These are phyloP conservation scores for Reutealis trisperma DNA, from an alignment of 345 rosid species.

Conservation along the genomic window DNA sequence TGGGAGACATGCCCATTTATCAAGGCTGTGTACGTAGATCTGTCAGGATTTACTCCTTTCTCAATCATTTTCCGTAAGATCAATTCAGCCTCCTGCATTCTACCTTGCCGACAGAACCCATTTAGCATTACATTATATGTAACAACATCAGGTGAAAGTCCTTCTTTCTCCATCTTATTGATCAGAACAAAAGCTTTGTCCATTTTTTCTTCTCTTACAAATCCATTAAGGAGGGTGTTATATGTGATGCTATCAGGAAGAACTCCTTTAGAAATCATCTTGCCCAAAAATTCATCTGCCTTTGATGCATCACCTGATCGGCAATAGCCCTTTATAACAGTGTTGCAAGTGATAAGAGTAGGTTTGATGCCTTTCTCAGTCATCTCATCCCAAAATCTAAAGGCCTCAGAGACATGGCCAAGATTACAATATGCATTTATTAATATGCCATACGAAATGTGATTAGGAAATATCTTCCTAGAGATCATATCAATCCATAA, in stretches of 20 bases:
- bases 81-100: conserved; percentile 72
- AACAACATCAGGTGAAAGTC: conserved; percentile 54
- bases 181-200: conserved; percentile 57
- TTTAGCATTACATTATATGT: conserved; percentile 63
- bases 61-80: conserved; percentile 63
- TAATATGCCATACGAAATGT: conserved; percentile 63
- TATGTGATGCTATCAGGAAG: conserved; percentile 59
- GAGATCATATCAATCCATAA: conserved; percentile 65
- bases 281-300: conserved; percentile 59
- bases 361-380: conserved; percentile 54
- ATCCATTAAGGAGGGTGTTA: conserved; percentile 71
- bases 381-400: conserved; percentile 83
- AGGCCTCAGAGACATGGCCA: conserved; percentile 56
- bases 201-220: conserved; percentile 68
- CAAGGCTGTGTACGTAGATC: conserved; percentile 61
- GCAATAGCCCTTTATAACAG: conserved; percentile 70
- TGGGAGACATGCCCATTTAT: conserved; percentile 76
- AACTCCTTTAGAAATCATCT: conserved; percentile 61
- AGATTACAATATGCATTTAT: conserved; percentile 66
- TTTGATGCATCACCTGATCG: conserved; percentile 60
- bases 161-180: conserved; percentile 63
- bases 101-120: conserved; percentile 74
- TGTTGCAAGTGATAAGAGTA: conserved; percentile 62
- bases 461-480: conserved; percentile 49
- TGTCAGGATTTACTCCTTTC: conserved; percentile 65